Conservation (phyloP, 768 basidiomycete species). For the Tremella fuciformis region DNA sequence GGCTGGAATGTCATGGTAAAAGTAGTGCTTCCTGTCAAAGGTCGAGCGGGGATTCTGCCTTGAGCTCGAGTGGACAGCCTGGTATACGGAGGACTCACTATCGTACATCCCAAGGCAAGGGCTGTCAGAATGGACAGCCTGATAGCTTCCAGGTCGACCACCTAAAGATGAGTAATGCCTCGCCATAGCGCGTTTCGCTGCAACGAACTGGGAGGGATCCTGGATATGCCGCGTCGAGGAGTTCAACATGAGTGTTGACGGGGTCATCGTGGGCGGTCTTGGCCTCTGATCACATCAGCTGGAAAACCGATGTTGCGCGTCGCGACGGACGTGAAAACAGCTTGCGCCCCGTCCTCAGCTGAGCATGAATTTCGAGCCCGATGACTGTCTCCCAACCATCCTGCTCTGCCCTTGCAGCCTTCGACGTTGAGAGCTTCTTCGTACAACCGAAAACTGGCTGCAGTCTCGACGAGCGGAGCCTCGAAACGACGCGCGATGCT, state of each 20-base stretch:
- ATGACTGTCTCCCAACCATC: constrained; percentile 80
- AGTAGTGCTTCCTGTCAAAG: constrained; percentile 97
- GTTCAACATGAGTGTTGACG: constrained; percentile 71
- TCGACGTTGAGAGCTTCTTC: neutral
- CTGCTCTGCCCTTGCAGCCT: neutral
- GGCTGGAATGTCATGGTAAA: constrained; percentile 87
- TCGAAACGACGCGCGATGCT: too few relatives aligned
- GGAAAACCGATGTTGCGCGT: too few relatives aligned
- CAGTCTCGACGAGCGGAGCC: too few relatives aligned
- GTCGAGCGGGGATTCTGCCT: constrained; percentile 65
- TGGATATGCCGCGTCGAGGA: constrained; percentile 85
- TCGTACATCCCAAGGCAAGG: constrained; percentile 61
- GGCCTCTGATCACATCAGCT: constrained; percentile 21
- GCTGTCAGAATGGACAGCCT: constrained; percentile 77
- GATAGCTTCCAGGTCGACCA: constrained; percentile 55
- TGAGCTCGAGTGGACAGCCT: neutral
- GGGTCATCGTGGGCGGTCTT: constrained; percentile 54
- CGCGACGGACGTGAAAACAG: constrained; percentile 76
- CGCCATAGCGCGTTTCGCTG: neutral
- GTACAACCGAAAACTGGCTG: too few relatives aligned
- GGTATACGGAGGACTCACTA: constrained; percentile 33
- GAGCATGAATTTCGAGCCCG: constrained; percentile 93
- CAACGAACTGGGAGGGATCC: constrained; percentile 80
- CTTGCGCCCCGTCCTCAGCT: constrained; percentile 81
- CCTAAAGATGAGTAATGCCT: constrained; percentile 21